Percentiles rank a stretch among this genome's conserved stretches.
These are phyloP conservation scores for Herpetomonas samuelpessoai DNA, from an alignment of 208 protist genomes.

Conservation along the genomic window DNA sequence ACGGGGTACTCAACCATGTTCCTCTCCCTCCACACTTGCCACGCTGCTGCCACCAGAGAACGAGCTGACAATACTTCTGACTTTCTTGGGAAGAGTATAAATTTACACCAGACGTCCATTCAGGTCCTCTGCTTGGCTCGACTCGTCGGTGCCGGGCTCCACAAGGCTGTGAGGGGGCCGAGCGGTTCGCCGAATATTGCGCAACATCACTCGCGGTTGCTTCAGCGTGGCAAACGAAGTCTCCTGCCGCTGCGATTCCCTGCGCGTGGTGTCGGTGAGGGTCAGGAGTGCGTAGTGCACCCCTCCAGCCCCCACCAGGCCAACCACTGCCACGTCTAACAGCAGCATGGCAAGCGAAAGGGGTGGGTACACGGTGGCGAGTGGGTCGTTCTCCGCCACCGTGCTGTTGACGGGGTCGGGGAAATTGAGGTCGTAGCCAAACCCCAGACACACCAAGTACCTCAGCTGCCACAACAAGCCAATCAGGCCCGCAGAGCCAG, in stretches of 20 bases:
- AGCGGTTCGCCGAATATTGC: neutral
- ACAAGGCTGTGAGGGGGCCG: neutral
- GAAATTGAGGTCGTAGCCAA: neutral
- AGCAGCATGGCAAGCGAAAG: neutral
- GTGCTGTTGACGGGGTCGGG: too few species aligned
- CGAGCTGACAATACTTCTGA: too few species aligned
- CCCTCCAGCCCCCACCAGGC: neutral
- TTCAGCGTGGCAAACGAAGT: neutral
- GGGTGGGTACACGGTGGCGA: neutral
- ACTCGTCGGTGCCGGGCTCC: neutral
- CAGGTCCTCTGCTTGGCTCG: neutral
- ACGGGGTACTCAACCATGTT: too few species aligned
- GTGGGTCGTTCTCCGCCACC: neutral
- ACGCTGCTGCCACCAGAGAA: too few species aligned
- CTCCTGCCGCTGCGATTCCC: neutral
- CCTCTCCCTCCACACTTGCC: too few species aligned
- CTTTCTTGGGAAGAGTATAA: too few species aligned
- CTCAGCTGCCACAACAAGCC: slow-evolving; percentile 22
- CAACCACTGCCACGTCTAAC: neutral
- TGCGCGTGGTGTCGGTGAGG: neutral
- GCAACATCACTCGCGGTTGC: neutral
- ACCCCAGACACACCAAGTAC: neutral
- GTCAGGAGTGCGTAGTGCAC: neutral
- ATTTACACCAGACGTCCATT: too few species aligned
- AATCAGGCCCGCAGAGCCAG: slow-evolving; percentile 11